These are phyloP conservation scores for Symbiodinium natans DNA, from an alignment of 73 alveolate species.

Conservation along the genomic window DNA sequence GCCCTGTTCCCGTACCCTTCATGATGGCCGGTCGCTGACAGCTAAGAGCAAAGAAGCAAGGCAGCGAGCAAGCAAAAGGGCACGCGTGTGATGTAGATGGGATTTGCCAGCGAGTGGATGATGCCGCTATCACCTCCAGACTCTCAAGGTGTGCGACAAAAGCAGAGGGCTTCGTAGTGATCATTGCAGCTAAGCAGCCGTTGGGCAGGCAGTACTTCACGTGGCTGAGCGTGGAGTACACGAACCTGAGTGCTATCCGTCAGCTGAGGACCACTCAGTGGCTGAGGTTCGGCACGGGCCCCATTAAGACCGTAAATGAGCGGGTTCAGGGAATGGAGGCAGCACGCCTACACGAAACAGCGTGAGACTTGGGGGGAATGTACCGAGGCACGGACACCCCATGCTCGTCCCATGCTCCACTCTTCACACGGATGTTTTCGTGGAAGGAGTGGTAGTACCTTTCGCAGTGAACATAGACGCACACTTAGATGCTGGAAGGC, in stretches of 20 bases:
- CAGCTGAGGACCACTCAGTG: background rate
- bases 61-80: background rate
- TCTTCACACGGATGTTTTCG: conserved; percentile 97
- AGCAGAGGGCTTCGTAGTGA: background rate
- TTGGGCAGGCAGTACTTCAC: conserved; percentile 97
- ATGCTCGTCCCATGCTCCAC: conserved; percentile 98
- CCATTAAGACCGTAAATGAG: too few species aligned
- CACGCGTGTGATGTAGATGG: conserved; percentile 95
- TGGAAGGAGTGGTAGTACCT: conserved; percentile 94
- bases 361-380: too few species aligned
- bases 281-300: too few species aligned
- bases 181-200: conserved; percentile 36
- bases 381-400: conserved; percentile 95
- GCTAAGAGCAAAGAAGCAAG: too few species aligned
- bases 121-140: conserved; percentile 95
- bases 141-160: background rate
- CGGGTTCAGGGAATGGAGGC: too few species aligned
- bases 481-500: too few species aligned
- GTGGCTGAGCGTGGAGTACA: conserved; percentile 98
- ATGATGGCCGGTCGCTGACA: too few species aligned
- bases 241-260: conserved; percentile 26
- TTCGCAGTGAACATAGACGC: background rate
- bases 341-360: too few species aligned
- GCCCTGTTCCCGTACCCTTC: too few species aligned
- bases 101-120: conserved; percentile 95